Percentiles rank a stretch among this genome's conserved stretches.
Conservation (phyloP, 805 yeast species). For the Teunomyces atbi region DNA sequence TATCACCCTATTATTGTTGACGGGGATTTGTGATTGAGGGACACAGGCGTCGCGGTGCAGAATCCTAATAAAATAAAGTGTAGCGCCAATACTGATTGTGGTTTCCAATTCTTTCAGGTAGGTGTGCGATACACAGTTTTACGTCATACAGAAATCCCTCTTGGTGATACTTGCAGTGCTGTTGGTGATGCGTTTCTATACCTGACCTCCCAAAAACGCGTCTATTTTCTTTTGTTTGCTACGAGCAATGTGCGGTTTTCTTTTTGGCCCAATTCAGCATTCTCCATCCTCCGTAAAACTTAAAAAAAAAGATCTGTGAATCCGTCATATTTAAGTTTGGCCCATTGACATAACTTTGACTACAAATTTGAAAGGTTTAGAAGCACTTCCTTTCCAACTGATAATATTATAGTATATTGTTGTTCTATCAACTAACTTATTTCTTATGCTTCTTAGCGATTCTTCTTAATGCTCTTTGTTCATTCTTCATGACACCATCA, state of each 20-base stretch:
- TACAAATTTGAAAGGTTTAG: neutral
- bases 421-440: conserved; percentile 14
- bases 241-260: neutral
- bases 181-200: neutral
- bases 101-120: too few relatives aligned
- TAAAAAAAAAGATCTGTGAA: too few relatives aligned
- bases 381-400: neutral
- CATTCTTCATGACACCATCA: conserved; percentile 97
- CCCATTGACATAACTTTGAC: too few relatives aligned
- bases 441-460: conserved; percentile 84
- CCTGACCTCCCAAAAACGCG: neutral
- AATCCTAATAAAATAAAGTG: neutral
- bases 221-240: neutral
- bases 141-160: too few relatives aligned
- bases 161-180: too few relatives aligned
- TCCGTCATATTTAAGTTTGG: too few relatives aligned
- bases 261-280: neutral
- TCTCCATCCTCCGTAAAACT: neutral
- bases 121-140: too few relatives aligned
- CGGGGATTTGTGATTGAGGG: neutral
- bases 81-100: neutral
- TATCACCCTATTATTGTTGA: neutral
- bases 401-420: too few relatives aligned
- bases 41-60: neutral
- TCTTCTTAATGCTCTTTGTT: conserved; percentile 87